Evolutionary conservation across 129 eudicot genomes (phyloP).

Genomic region (Gnaphalium uliginosum): DNA sequence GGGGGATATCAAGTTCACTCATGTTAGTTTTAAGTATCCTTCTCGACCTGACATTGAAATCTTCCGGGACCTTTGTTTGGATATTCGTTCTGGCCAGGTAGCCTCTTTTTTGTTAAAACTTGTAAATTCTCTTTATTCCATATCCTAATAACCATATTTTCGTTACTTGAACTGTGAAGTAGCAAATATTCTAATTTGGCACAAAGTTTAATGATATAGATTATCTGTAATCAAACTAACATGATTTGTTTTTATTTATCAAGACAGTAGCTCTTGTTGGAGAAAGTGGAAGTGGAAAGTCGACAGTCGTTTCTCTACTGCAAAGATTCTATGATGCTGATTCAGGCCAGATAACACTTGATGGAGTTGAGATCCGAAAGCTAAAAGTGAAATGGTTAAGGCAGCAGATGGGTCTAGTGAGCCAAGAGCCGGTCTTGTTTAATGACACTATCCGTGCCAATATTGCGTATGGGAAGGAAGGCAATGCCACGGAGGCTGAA

Average conservation of each 20-base stretch:
- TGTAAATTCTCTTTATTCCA: too few relatives aligned
- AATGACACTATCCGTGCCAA: constrained; percentile 42
- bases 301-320: constrained; percentile 27
- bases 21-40: constrained; percentile 33
- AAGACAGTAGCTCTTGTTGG: constrained; percentile 42
- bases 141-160: too few relatives aligned
- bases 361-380: constrained; percentile 24
- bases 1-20: constrained; percentile 30
- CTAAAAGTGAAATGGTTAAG: constrained; percentile 33
- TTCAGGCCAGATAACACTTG: constrained; percentile 28
- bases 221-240: not conserved
- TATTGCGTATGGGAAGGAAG: constrained; percentile 35
- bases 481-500: constrained; percentile 33
- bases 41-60: constrained; percentile 27
- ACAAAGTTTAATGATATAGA: not conserved
- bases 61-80: constrained; percentile 31
- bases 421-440: constrained; percentile 43
- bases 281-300: constrained; percentile 42
- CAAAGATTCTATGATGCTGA: constrained; percentile 38
- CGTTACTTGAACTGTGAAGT: not conserved
- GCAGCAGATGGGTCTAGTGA: constrained; percentile 40
- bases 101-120: not conserved
- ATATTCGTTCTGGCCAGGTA: constrained; percentile 34
- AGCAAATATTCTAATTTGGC: not conserved
- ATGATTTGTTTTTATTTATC: not conserved